A percentile compares a stretch with the other conserved stretches of the same genome.
Conservation (phyloP, 1,284 basidiomycete genomes). For the Ganoderma lingzhi region DNA sequence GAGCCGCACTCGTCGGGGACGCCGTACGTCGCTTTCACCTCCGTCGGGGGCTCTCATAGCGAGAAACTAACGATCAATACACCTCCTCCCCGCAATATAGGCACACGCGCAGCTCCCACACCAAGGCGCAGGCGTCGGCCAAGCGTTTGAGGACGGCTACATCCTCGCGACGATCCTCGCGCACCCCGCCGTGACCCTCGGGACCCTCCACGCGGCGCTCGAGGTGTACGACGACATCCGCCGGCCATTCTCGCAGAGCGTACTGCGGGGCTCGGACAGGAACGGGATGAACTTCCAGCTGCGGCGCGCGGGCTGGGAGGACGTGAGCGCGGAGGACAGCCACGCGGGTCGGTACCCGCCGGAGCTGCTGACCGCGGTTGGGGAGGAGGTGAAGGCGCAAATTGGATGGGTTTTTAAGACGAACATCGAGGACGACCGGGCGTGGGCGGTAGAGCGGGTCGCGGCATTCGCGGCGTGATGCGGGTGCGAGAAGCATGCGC, state of each 20-base stretch:
- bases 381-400: constrained; percentile 1
- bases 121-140: constrained; percentile 48
- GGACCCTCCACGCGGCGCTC: constrained; percentile 10
- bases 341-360: constrained; percentile 1
- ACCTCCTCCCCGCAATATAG: neutral
- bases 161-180: constrained; percentile 19
- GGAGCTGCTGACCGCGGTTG: constrained; percentile 9
- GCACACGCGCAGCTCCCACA: constrained; percentile 41
- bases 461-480: neutral
- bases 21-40: constrained; percentile 32
- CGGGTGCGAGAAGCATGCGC: too few relatives aligned
- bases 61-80: too few relatives aligned
- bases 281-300: constrained; percentile 11
- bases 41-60: too few relatives aligned
- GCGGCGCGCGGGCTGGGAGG: constrained; percentile 4
- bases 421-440: constrained; percentile 27
- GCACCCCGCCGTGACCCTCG: neutral
- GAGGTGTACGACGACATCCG: constrained; percentile 24
- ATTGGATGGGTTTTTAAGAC: neutral
- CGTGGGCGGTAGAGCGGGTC: neutral
- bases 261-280: constrained; percentile 15
- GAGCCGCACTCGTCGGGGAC: constrained; percentile 41
- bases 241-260: constrained; percentile 24
- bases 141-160: constrained; percentile 44
- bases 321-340: constrained; percentile 17